phyloP scores from a whole-genome alignment of 441 rosid genomes.

The Bocquillonia castaneifolia region DNA sequence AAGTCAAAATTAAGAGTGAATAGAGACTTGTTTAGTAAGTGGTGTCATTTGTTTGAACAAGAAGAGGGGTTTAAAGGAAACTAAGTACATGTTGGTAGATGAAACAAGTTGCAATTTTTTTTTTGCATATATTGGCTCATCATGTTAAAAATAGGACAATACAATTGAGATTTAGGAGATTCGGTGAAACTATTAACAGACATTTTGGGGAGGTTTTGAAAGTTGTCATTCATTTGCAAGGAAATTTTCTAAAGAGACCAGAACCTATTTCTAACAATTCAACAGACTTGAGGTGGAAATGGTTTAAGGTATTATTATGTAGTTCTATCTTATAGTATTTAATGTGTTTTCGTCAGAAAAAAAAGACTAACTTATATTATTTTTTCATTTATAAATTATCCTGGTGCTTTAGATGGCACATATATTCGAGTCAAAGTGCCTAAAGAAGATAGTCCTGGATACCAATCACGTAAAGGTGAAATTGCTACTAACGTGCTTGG shows the following conservation, averaged over 20 bases:
- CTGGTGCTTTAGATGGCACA: not conserved
- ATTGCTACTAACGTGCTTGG: not conserved
- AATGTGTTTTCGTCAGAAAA: not conserved
- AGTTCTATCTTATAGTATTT: not conserved
- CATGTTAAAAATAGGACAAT: not conserved
- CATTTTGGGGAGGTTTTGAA: no score
- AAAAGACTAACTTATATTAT: not conserved
- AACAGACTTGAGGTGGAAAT: not conserved
- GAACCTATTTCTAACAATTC: not conserved
- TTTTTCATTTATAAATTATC: not conserved
- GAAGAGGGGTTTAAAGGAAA: conserved; percentile 1
- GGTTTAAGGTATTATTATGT: not conserved
- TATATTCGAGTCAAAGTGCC: not conserved
- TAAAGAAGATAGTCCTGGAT: not conserved
- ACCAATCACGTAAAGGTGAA: not conserved
- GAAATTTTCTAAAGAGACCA: no score
- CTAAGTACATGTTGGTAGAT: no score
- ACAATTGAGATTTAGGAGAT: no score
- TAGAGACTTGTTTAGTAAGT: no score
- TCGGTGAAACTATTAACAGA: no score
- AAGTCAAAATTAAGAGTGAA: not conserved
- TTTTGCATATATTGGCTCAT: not conserved
- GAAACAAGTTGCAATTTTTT: not conserved
- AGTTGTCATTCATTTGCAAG: no score
- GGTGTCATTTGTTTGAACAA: no score